Evolutionary conservation across 495 filamentous ascomycete species (phyloP).

Genomic region (Penicillium daleae): DNA sequence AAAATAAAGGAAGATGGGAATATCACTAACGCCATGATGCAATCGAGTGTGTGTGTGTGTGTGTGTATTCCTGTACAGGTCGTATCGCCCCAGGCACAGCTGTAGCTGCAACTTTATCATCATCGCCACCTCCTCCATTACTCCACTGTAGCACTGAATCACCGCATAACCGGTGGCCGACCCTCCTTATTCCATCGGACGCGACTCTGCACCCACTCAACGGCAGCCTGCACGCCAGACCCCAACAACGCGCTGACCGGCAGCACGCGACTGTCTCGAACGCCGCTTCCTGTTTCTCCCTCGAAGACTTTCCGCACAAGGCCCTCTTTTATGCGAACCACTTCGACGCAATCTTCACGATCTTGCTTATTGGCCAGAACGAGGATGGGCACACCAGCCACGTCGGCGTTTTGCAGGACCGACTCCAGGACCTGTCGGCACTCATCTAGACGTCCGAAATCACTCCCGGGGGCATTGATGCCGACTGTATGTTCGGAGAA

Average conservation of each 20-base stretch:
- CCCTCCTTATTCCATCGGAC: slow-evolving; percentile 97
- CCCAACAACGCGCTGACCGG: slow-evolving; percentile 91
- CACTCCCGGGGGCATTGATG: slow-evolving; percentile 52
- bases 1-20: neutral
- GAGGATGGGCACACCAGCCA: slow-evolving; percentile 86
- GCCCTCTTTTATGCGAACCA: slow-evolving; percentile 95
- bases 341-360: slow-evolving; percentile 95
- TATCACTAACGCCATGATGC: slow-evolving; percentile 24
- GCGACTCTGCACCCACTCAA: slow-evolving; percentile 89
- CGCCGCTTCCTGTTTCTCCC: slow-evolving; percentile 81
- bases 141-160: slow-evolving; percentile 21
- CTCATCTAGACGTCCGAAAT: slow-evolving; percentile 76
- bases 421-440: slow-evolving; percentile 84
- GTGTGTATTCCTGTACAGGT: slow-evolving; percentile 10
- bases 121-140: neutral
- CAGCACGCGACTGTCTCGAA: slow-evolving; percentile 87
- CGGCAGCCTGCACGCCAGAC: slow-evolving; percentile 88
- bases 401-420: slow-evolving; percentile 81
- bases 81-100: neutral
- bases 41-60: slow-evolving; percentile 19
- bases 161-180: slow-evolving; percentile 91
- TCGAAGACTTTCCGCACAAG: slow-evolving; percentile 93
- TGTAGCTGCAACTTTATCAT: neutral
- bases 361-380: slow-evolving; percentile 98
- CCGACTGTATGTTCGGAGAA: slow-evolving; percentile 44